Percentiles rank a stretch among this genome's conserved stretches.
These are phyloP conservation scores for Solanum bulbocastanum DNA, from an alignment of 257 asterid species.

Conservation along the genomic window DNA sequence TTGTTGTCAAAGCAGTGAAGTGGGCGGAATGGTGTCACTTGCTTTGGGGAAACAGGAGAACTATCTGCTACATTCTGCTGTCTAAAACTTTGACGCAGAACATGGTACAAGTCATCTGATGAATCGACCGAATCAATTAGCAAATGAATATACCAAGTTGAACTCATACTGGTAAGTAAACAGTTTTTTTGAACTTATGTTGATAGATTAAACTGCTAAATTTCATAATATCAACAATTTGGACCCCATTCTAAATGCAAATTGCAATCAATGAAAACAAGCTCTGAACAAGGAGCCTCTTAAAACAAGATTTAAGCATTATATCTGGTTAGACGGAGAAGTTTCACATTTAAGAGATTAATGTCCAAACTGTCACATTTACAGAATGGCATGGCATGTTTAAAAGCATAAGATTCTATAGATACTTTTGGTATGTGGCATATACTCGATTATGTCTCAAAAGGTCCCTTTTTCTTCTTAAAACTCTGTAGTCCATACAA, in stretches of 20 bases:
- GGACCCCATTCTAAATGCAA: background rate
- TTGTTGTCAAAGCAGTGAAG: background rate
- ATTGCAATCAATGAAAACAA: background rate
- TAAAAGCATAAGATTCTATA: background rate
- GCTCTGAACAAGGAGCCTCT: background rate
- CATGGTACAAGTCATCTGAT: background rate
- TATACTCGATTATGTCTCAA: background rate
- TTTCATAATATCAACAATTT: background rate
- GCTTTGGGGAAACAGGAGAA: slow-evolving; percentile 2
- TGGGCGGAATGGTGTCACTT: background rate
- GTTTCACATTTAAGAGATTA: background rate
- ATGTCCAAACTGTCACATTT: background rate
- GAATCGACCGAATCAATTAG: background rate
- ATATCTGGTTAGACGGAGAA: background rate
- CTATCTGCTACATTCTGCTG: background rate
- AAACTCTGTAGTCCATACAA: background rate
- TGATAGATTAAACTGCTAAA: background rate
- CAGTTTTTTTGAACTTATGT: background rate
- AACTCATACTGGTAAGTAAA: background rate
- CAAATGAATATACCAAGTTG: background rate
- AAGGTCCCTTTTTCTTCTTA: background rate
- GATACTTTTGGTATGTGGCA: background rate
- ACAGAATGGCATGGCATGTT: background rate
- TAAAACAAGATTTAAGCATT: background rate
- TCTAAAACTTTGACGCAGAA: background rate